A percentile compares a stretch with the other conserved stretches of the same genome.
phyloP scores from a whole-genome alignment of 805 yeast species.

The Monosporozyma yasuniensis region DNA sequence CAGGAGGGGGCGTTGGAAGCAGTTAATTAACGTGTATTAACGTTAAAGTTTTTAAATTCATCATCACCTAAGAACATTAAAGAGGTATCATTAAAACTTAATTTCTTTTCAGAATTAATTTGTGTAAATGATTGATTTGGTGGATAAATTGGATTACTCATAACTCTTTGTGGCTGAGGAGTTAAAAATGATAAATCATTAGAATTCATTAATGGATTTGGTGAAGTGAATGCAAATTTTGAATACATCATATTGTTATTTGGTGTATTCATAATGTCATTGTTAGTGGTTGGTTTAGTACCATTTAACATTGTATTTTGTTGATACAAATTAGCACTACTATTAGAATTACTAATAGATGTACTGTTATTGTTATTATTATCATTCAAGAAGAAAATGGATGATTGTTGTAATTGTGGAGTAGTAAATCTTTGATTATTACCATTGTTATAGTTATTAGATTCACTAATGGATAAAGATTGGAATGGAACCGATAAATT shows the following conservation, averaged over 20 bases:
- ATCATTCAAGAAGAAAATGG: constrained; percentile 2
- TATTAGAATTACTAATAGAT: constrained; percentile 7
- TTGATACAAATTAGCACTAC: constrained; percentile 13
- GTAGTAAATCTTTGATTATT: neutral
- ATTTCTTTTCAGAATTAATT: neutral
- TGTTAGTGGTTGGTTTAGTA: constrained; percentile 4
- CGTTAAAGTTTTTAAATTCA: constrained; percentile 3
- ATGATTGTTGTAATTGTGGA: constrained; percentile 1
- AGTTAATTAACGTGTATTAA: neutral
- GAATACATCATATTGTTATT: constrained; percentile 6
- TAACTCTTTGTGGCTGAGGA: constrained; percentile 12
- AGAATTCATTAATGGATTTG: constrained; percentile 1
- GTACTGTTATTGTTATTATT: constrained; percentile 1
- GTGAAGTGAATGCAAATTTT: constrained; percentile 4
- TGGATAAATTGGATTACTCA: constrained; percentile 17
- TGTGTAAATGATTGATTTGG: constrained; percentile 2
- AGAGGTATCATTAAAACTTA: neutral
- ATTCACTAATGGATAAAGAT: neutral
- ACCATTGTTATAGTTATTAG: constrained; percentile 1
- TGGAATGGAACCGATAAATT: neutral
- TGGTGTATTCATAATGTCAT: constrained; percentile 5
- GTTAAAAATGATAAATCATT: constrained; percentile 3
- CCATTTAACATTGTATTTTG: neutral
- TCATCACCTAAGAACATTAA: constrained; percentile 4
- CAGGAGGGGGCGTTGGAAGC: neutral